Evolutionary conservation across 208 protist genomes (phyloP), one percentile per base, ranked within the genome.

Genomic region (Leishmania tarentolae): DNA sequence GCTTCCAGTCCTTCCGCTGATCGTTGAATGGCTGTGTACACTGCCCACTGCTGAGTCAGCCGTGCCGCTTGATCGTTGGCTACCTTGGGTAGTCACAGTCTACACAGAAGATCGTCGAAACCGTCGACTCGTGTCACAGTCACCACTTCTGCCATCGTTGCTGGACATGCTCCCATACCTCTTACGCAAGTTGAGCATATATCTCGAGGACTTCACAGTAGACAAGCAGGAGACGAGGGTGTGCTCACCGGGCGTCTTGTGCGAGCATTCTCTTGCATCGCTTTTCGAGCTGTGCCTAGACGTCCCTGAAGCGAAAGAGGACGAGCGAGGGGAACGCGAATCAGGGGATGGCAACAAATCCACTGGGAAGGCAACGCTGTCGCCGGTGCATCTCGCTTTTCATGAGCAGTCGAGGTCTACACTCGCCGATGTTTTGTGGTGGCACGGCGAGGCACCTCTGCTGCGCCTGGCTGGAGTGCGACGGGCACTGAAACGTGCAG

Each of bases 21-120:
- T 91, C 2, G 75, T 92, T 17, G 92, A 95, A 73, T 94, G 92
- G 90, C 71, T 90, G 44, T 91, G 65, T 83, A 87, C 85, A 63
- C 85, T 92, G 72, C 90, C 83, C 65, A 86, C 44, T 69, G 87
- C 83, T 31, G 78, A 69, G 69, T 68, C 52, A 31, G 44, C 73
- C 52, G 21, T 83, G 50, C 82, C 75, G 19, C 59, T 85, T 24
- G 56, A 78, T 19, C 56, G 69, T 19, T 92, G 87, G 87, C 70
- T 95, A 65, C 84, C 87, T 57, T 87, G 88, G 50, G 74, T 93
- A 24, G 76, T 75, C 57, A 59, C 44, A 9, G 78, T 79, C 61
- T 87, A 86, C 57, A 75, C 2, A 42, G 77, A 73, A 24, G 77
- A 17, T 42, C 47, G 42, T 47, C 46, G 17, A 40, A 11, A 70